Evolutionary conservation across 495 filamentous ascomycete species (phyloP), one percentile per base, ranked within the genome.

Genomic region (Neurospora sp.): DNA sequence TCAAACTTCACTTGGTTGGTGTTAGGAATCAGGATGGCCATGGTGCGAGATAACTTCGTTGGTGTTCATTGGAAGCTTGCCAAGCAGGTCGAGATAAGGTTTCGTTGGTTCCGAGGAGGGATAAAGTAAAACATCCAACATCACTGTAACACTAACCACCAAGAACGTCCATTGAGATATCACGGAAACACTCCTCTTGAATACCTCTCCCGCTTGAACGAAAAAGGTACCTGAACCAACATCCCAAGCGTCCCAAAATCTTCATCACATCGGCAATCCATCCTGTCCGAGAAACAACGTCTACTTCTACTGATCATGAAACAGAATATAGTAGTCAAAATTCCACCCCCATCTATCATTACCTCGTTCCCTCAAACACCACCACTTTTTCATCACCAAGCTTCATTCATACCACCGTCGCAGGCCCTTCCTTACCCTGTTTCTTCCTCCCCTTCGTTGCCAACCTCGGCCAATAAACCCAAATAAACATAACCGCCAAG

Each of bases 391-490:
- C 39, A 39, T 22, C 53, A 39, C 37, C n/a, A 40, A 16, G 12
- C 69, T 27, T 27, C 39, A 69, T 73, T 72, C 44, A 66, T 14
- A 44, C 18, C 66, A 41, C 37, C 40, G 35, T 16, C 31, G 22
- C 20, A 20, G 11, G 22, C 61, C 38, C 69, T 40, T 35, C 73
- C 40, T 40, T 73, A 66, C 41, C 16, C 40, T 69, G 40, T 44
- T 41, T 73, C 59, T 20, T 66, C 46, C 41, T 40, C 3, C 75
- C 69, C 40, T 41, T 73, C 31, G 66, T 76, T 20, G 27, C 69
- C 42, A 78, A 38, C 71, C 68, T 41, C 8, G 53, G 59, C 77
- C 76, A 79, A 31, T 74, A 69, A 11, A 76, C 16, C 40, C 71
- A 46, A 68, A 71, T 35, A 14, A 77, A 59, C 40, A 76, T 53